phyloP scores from a whole-genome alignment of 78 protist species.

The Ministeria vibrans region DNA sequence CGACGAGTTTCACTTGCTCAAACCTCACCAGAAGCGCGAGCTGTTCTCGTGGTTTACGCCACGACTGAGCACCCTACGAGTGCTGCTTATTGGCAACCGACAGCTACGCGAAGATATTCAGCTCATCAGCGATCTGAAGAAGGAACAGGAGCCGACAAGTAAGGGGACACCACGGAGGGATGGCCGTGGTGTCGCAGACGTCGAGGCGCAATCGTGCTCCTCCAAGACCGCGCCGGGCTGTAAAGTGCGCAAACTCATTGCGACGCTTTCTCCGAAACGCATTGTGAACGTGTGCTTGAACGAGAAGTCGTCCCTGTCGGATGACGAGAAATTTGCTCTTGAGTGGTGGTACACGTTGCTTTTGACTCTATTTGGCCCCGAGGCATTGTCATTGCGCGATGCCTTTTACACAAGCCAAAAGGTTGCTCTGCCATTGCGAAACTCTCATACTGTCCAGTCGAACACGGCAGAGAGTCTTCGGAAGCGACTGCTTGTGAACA shows the following conservation, averaged over 20 bases:
- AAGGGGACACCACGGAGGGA: neutral
- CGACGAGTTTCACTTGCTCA: neutral
- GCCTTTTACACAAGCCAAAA: too few relatives aligned
- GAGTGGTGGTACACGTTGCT: too few relatives aligned
- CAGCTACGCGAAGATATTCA: neutral
- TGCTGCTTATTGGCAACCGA: conserved; percentile 5
- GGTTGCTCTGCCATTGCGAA: too few relatives aligned
- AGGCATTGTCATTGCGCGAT: too few relatives aligned
- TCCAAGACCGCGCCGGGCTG: neutral
- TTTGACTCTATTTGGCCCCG: too few relatives aligned
- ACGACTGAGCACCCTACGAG: neutral
- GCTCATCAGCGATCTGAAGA: neutral
- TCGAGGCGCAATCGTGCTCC: neutral
- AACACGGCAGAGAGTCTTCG: too few relatives aligned
- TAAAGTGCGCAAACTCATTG: neutral
- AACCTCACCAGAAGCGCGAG: neutral
- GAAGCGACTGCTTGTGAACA: too few relatives aligned
- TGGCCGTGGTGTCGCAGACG: neutral
- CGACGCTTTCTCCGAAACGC: neutral
- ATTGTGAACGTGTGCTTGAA: neutral
- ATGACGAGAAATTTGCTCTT: too few relatives aligned
- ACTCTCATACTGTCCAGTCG: too few relatives aligned
- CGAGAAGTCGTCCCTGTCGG: neutral
- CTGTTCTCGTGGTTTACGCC: neutral
- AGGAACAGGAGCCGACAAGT: too few relatives aligned